These are phyloP conservation scores for Phytophthora palmivora DNA, from an alignment of 352 stramenopile species.

Conservation along the genomic window DNA sequence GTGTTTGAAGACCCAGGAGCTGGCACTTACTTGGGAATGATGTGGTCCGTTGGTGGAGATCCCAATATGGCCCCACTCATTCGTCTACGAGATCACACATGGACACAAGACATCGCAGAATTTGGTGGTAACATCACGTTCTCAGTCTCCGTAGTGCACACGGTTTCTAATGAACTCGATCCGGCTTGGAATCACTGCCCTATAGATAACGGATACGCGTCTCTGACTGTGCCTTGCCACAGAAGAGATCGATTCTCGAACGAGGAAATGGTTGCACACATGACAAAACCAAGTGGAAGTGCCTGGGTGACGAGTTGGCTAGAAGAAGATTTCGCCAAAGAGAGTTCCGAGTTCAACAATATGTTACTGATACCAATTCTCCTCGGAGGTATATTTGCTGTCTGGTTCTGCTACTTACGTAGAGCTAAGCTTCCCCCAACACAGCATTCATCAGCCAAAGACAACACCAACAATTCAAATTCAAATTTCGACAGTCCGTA, in stretches of 20 bases:
- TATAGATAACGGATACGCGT: constrained; percentile 7
- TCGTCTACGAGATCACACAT: constrained; percentile 29
- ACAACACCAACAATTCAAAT: constrained; percentile 9
- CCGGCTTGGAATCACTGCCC: constrained; percentile 18
- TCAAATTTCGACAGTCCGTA: constrained; percentile 29
- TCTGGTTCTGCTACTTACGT: constrained; percentile 12
- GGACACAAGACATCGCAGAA: constrained; percentile 13
- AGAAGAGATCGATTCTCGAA: constrained; percentile 6
- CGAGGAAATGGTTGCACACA: constrained; percentile 13
- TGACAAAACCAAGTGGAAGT: constrained; percentile 13
- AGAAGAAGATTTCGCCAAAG: constrained; percentile 17
- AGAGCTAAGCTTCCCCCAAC: not conserved
- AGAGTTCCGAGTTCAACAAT: constrained; percentile 3
- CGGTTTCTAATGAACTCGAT: constrained; percentile 10
- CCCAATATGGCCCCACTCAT: constrained; percentile 20
- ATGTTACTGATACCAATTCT: constrained; percentile 12
- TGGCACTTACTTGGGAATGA: constrained; percentile 12
- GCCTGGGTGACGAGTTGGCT: constrained; percentile 27
- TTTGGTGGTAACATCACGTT: constrained; percentile 12
- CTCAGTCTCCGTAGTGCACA: constrained; percentile 34
- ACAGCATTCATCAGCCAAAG: not conserved
- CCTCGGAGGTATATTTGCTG: constrained; percentile 4
- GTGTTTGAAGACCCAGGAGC: constrained; percentile 10
- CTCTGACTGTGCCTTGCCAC: constrained; percentile 25
- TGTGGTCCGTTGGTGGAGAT: constrained; percentile 36